These are phyloP conservation scores for Furcasterigmium sp. DNA, from an alignment of 2,329 filamentous ascomycete genomes.

Conservation along the genomic window DNA sequence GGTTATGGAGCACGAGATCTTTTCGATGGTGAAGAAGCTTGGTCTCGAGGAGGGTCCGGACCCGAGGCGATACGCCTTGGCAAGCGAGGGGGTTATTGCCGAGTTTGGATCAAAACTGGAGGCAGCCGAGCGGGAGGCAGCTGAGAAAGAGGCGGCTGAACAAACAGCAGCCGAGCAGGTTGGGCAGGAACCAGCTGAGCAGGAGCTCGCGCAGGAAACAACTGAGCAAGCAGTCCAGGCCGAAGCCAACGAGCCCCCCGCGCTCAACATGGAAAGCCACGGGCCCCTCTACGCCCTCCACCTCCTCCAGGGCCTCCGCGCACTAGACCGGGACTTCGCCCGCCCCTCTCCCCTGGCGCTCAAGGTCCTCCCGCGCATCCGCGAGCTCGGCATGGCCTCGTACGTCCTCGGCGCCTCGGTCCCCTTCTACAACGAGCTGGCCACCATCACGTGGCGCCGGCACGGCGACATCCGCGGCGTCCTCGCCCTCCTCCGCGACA, in stretches of 20 bases:
- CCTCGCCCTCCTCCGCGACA: conserved; percentile 55
- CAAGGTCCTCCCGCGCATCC: conserved; percentile 60
- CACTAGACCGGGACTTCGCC: conserved; percentile 52
- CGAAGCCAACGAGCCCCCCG: conserved; percentile 7
- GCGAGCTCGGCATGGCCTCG: conserved; percentile 61
- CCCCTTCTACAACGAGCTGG: conserved; percentile 62
- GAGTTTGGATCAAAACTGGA: too few relatives aligned
- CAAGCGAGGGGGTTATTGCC: not conserved
- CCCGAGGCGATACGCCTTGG: not conserved
- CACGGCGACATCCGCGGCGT: conserved; percentile 53
- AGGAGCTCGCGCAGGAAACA: conserved; percentile 8
- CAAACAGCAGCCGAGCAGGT: too few relatives aligned
- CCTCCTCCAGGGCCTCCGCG: conserved; percentile 50
- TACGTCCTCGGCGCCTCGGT: conserved; percentile 69
- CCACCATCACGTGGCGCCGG: conserved; percentile 56
- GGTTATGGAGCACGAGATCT: conserved; percentile 61
- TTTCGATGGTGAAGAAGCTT: conserved; percentile 51
- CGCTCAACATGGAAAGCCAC: conserved; percentile 47
- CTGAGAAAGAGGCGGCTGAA: conserved; percentile 5
- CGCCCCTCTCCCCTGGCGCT: conserved; percentile 55
- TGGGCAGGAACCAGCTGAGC: too few relatives aligned
- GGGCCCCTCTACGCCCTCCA: conserved; percentile 61
- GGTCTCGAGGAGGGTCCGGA: conserved; percentile 36
- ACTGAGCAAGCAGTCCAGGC: conserved; percentile 4
- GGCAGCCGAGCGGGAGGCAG: conserved; percentile 4